Evolutionary conservation across 2,329 filamentous ascomycete genomes (phyloP).

Genomic region (Aspergillus fischeri): DNA sequence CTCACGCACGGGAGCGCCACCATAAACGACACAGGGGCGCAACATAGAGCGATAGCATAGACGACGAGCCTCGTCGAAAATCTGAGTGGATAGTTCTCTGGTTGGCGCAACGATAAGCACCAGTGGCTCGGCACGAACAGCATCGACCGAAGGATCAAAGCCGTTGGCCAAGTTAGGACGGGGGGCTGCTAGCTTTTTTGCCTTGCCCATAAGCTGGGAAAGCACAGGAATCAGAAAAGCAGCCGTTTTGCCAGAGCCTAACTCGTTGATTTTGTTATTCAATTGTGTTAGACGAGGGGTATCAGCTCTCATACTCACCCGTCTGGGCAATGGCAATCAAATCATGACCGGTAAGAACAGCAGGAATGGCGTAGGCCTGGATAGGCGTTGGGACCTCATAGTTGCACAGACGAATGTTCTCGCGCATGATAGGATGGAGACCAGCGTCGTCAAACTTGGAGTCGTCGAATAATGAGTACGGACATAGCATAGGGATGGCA

Average conservation of each 20-base stretch:
- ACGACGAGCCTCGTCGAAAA: conserved; percentile 89
- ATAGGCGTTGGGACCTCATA: conserved; percentile 78
- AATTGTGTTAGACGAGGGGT: too few relatives aligned
- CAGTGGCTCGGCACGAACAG: conserved; percentile 75
- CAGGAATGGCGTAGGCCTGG: conserved; percentile 78
- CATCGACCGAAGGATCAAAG: conserved; percentile 49
- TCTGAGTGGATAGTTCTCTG: conserved; percentile 86
- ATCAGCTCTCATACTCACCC: conserved; percentile 54
- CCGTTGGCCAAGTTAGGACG: conserved; percentile 59
- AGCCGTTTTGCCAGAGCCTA: conserved; percentile 94
- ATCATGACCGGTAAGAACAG: conserved; percentile 72
- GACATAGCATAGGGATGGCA: background rate
- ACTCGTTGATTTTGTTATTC: conserved; percentile 6
- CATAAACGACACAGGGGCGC: conserved; percentile 84
- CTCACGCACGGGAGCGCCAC: conserved; percentile 67
- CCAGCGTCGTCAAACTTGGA: conserved; percentile 69
- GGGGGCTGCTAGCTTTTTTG: conserved; percentile 75
- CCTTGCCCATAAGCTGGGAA: conserved; percentile 92
- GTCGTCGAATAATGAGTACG: conserved; percentile 8
- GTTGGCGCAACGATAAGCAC: conserved; percentile 82
- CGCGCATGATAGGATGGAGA: conserved; percentile 75
- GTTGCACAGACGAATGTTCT: conserved; percentile 69
- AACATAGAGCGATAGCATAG: conserved; percentile 94
- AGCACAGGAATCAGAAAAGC: conserved; percentile 87
- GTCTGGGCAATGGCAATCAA: conserved; percentile 90